phyloP scores from a whole-genome alignment of 164 flowering plant genomes.

The Litsea cubeba region DNA sequence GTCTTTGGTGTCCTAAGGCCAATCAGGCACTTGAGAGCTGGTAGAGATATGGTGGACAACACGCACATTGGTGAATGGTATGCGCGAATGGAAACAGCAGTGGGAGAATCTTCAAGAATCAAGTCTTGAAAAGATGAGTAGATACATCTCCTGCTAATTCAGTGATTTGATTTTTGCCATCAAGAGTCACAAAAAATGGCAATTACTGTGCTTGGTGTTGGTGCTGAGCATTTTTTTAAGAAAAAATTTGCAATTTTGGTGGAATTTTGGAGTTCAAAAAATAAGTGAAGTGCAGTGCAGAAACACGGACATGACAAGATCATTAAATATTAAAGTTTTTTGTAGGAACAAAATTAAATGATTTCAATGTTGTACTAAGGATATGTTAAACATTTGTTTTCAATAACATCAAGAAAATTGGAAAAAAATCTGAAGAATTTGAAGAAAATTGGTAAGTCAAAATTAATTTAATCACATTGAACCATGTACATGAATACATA shows the following conservation, averaged over 20 bases:
- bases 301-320: background rate
- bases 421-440: too few relatives aligned
- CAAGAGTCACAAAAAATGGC: background rate
- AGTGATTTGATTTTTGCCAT: background rate
- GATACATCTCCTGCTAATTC: background rate
- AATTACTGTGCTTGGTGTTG: background rate
- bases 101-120: constrained; percentile 57
- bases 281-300: background rate
- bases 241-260: background rate
- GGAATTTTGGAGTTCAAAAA: background rate
- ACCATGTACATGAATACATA: too few relatives aligned
- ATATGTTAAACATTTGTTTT: background rate
- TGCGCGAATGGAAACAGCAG: constrained; percentile 62
- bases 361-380: background rate
- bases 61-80: constrained; percentile 89
- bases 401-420: background rate
- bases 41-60: constrained; percentile 87
- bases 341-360: background rate
- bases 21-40: constrained; percentile 69
- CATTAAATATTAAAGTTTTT: too few relatives aligned
- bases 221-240: background rate
- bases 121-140: constrained; percentile 15
- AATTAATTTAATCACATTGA: too few relatives aligned
- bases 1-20: constrained; percentile 92
- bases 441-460: too few relatives aligned